A percentile compares a stretch with the other conserved stretches of the same genome.
Conservation (phyloP, 352 stramenopile genomes). For the Phytopythium boreale region DNA sequence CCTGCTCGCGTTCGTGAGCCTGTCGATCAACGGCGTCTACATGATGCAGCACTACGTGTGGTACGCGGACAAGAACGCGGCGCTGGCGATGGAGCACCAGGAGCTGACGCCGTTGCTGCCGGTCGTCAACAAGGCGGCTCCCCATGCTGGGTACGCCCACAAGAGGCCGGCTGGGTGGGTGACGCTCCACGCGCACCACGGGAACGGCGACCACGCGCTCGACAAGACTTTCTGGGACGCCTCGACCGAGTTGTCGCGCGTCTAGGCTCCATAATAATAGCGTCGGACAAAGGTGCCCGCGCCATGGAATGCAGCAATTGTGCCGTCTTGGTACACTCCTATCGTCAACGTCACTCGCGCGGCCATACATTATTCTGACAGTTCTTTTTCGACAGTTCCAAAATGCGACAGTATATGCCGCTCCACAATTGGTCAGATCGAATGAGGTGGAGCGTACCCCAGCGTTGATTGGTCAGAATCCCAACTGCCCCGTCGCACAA, state of each 20-base stretch:
- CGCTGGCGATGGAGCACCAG: background rate
- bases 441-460: background rate
- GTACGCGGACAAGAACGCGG: constrained; percentile 44
- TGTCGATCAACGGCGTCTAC: constrained; percentile 94
- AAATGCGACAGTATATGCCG: constrained; percentile 1
- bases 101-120: constrained; percentile 4
- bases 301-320: no score
- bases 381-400: background rate
- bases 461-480: background rate
- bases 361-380: background rate
- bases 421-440: background rate
- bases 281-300: no score
- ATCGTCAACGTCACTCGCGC: background rate
- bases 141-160: background rate
- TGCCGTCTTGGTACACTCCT: background rate
- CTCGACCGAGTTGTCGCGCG: background rate
- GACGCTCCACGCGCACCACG: background rate
- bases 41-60: constrained; percentile 94
- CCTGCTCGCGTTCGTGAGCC: constrained; percentile 86
- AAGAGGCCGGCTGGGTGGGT: background rate
- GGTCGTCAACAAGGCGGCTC: background rate
- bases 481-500: no score
- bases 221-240: background rate
- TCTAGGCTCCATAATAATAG: background rate
- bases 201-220: background rate